Conservation (phyloP, 164 flowering plant species). For the Brasenia schreberi region DNA sequence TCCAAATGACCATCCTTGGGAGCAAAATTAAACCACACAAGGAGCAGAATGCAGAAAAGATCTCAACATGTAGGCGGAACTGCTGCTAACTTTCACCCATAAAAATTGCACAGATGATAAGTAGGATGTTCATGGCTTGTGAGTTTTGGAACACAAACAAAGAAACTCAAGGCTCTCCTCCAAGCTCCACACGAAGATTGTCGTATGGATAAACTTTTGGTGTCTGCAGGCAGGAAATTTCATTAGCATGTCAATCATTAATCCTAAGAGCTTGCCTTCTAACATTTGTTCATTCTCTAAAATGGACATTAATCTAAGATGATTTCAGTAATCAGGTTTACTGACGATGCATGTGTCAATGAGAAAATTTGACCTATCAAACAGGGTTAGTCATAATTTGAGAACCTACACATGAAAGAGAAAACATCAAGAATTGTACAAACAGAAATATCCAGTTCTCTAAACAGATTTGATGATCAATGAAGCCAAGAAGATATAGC, state of each 20-base stretch:
- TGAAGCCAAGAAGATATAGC: no score
- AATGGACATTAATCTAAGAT: not conserved
- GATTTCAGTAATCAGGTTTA: not conserved
- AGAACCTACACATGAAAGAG: no score
- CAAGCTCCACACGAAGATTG: conserved; percentile 92
- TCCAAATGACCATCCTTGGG: not conserved
- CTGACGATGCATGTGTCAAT: no score
- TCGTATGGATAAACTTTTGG: conserved; percentile 96
- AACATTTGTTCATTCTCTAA: not conserved
- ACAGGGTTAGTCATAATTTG: no score
- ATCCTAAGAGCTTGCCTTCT: not conserved
- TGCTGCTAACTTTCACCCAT: not conserved
- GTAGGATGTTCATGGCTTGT: not conserved
- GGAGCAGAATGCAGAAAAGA: not conserved
- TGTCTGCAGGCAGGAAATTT: conserved; percentile 27
- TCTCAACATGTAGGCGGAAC: not conserved
- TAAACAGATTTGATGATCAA: no score
- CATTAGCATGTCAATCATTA: not conserved
- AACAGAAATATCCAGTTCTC: no score
- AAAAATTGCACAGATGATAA: not conserved
- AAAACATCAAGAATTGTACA: no score
- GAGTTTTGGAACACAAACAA: not conserved
- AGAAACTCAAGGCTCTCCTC: conserved; percentile 64
- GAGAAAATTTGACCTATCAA: no score
- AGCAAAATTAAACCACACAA: not conserved